Conservation (phyloP, 2,329 filamentous ascomycete species). For the Karstenula rhodostoma region DNA sequence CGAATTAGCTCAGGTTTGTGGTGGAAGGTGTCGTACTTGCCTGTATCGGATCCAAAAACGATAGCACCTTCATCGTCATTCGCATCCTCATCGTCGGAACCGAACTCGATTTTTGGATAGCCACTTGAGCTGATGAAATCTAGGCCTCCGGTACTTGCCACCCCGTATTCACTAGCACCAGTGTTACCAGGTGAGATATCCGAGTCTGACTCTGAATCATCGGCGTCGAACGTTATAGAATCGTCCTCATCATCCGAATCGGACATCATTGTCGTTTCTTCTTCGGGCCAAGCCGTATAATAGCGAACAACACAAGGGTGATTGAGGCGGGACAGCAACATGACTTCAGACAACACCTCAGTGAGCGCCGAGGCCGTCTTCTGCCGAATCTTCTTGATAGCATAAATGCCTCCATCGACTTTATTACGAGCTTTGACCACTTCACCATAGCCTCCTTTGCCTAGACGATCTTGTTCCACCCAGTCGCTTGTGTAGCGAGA, state of each 20-base stretch:
- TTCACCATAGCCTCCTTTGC: conserved; percentile 94
- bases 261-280: conserved; percentile 59
- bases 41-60: conserved; percentile 50
- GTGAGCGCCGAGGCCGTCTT: conserved; percentile 77
- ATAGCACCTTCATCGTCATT: conserved; percentile 43
- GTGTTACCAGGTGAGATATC: conserved; percentile 37
- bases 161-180: conserved; percentile 61
- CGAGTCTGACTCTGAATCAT: conserved; percentile 36
- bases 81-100: conserved; percentile 62
- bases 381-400: conserved; percentile 94
- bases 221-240: conserved; percentile 37
- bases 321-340: conserved; percentile 88
- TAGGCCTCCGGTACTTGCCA: conserved; percentile 74
- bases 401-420: conserved; percentile 91
- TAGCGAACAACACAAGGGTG: conserved; percentile 90
- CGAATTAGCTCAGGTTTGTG: conserved; percentile 17
- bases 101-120: conserved; percentile 80
- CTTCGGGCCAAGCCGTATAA: conserved; percentile 94
- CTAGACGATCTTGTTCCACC: conserved; percentile 85
- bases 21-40: conserved; percentile 22
- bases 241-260: conserved; percentile 45
- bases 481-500: conserved; percentile 91
- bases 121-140: conserved; percentile 93
- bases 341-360: conserved; percentile 84
- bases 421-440: conserved; percentile 96